Evolutionary conservation across 148 eudicot genomes (phyloP).

Genomic region (Camellia japonica): DNA sequence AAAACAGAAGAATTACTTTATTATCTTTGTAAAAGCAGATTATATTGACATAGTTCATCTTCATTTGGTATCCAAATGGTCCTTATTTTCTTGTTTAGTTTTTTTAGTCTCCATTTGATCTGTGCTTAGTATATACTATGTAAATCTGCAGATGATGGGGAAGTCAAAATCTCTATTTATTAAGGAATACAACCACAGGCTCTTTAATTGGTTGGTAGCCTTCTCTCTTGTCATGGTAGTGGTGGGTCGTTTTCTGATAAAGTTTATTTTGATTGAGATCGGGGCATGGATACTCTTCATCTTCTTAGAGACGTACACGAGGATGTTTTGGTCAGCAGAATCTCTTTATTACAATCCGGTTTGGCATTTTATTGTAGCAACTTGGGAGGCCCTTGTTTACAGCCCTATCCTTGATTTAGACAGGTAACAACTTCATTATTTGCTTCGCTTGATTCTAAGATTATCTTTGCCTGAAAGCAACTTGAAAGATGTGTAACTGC

Average conservation of each 20-base stretch:
- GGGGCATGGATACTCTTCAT: slow-evolving; percentile 97
- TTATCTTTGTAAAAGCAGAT: background rate
- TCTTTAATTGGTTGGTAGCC: slow-evolving; percentile 94
- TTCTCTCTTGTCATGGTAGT: slow-evolving; percentile 94
- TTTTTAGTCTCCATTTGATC: background rate
- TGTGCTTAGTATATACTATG: slow-evolving; percentile 7
- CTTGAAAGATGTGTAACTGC: background rate
- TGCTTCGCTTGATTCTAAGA: background rate
- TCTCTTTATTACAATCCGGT: slow-evolving; percentile 93
- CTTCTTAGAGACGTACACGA: slow-evolving; percentile 92
- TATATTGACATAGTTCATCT: background rate
- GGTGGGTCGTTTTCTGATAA: slow-evolving; percentile 77
- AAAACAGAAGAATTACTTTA: background rate
- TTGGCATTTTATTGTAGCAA: slow-evolving; percentile 80
- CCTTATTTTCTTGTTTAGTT: background rate
- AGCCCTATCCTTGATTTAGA: slow-evolving; percentile 90
- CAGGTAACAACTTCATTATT: slow-evolving; percentile 48
- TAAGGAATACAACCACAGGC: slow-evolving; percentile 92
- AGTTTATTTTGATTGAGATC: slow-evolving; percentile 78
- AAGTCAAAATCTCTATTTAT: slow-evolving; percentile 78
- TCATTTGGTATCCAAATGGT: background rate
- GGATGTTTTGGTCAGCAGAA: slow-evolving; percentile 99
- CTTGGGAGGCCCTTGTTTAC: slow-evolving; percentile 94
- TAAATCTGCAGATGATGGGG: slow-evolving; percentile 79
- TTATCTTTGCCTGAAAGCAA: background rate